phyloP scores from a whole-genome alignment of 1,284 basidiomycete species.

The Fomes fomentarius region DNA sequence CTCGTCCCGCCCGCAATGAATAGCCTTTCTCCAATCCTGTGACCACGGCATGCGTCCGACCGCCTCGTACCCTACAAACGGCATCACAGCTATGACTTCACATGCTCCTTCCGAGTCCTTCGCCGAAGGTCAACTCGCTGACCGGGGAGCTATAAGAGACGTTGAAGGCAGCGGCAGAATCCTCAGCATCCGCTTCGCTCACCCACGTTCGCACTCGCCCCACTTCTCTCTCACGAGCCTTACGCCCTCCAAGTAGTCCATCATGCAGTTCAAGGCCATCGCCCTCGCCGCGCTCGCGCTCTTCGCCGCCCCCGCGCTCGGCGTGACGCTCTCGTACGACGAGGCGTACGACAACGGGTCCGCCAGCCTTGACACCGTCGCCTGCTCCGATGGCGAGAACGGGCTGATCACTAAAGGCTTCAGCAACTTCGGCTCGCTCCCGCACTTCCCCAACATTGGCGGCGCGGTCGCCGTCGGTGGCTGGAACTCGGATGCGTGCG shows the following conservation, averaged over 20 bases:
- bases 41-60: not conserved
- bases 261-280: slow-evolving; percentile 30
- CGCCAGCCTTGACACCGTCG: slow-evolving; percentile 38
- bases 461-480: slow-evolving; percentile 44
- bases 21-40: not conserved
- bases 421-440: slow-evolving; percentile 49
- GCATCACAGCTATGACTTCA: slow-evolving; percentile 2
- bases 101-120: not conserved
- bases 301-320: slow-evolving; percentile 18
- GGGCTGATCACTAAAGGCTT: slow-evolving; percentile 48
- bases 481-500: slow-evolving; percentile 46
- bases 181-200: slow-evolving; percentile 1
- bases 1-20: not conserved
- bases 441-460: slow-evolving; percentile 54
- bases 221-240: not conserved
- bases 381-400: slow-evolving; percentile 53
- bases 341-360: slow-evolving; percentile 43
- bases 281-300: slow-evolving; percentile 29
- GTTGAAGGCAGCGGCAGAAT: not conserved
- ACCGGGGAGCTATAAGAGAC: not conserved
- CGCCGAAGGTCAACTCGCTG: not conserved
- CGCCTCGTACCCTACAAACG: not conserved
- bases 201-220: not conserved
- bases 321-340: slow-evolving; percentile 43
- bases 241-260: slow-evolving; percentile 5